Conservation (phyloP, 768 basidiomycete genomes). For the Glaciozyma antarctica region DNA sequence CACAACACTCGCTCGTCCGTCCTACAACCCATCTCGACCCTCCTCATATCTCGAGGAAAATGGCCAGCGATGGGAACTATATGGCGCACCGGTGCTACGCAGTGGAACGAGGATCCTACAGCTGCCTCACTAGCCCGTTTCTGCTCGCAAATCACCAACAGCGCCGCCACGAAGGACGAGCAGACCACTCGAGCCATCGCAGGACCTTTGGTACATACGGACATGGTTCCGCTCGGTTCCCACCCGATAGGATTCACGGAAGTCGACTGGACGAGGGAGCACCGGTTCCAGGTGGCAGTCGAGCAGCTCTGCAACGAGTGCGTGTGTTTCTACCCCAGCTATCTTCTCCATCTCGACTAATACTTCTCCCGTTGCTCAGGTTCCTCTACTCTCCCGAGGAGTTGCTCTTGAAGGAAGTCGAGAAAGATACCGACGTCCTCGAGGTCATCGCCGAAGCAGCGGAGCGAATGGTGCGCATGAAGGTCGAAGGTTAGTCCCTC, state of each 20-base stretch:
- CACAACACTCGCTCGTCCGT: not conserved
- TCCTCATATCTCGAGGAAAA: not conserved
- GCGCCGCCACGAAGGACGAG: too few species aligned
- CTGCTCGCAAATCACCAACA: too few species aligned
- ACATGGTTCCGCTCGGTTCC: not conserved
- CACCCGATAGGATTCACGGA: not conserved
- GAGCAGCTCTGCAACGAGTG: not conserved
- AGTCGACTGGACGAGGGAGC: not conserved
- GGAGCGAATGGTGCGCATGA: not conserved
- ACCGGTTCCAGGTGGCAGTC: not conserved
- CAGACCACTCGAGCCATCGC: too few species aligned
- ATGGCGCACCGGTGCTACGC: not conserved
- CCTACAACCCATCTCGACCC: not conserved
- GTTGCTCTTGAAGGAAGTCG: not conserved
- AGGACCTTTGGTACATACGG: not conserved
- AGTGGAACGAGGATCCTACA: not conserved
- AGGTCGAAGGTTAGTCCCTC: not conserved
- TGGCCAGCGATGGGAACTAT: too few species aligned
- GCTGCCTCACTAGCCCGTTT: too few species aligned
- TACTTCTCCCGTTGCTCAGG: not conserved
- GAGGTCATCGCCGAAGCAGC: not conserved
- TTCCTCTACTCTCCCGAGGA: not conserved
- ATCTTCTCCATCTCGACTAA: not conserved
- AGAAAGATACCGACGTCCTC: not conserved
- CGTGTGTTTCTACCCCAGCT: not conserved